Evolutionary conservation across 306 rosid species (phyloP).

Genomic region (Cicer chorassanicum): DNA sequence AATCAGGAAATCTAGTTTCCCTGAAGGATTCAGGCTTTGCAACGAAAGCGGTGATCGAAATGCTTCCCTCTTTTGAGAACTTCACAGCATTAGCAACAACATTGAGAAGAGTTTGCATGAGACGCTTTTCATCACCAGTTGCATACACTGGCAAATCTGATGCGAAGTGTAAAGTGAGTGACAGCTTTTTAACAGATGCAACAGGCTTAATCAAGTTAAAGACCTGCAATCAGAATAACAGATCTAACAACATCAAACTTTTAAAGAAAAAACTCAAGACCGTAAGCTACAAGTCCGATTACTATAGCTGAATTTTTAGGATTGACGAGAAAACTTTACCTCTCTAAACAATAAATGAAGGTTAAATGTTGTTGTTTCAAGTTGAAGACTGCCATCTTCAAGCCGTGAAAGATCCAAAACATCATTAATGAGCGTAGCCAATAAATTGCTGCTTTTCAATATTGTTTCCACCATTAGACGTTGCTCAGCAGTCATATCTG

Average conservation of each 20-base stretch:
- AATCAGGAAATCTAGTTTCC: constrained; percentile 76
- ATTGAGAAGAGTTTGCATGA: constrained; percentile 84
- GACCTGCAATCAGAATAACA: constrained; percentile 65
- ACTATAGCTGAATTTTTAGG: constrained; percentile 3
- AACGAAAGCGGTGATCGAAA: constrained; percentile 66
- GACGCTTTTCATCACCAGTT: constrained; percentile 87
- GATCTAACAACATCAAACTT: constrained; percentile 41
- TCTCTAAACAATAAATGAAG: constrained; percentile 85
- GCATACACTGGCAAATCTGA: constrained; percentile 80
- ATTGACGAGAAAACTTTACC: constrained; percentile 51
- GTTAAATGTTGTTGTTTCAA: constrained; percentile 72
- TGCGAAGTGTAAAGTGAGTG: constrained; percentile 61
- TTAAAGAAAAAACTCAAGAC: constrained; percentile 40
- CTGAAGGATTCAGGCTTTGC: constrained; percentile 79
- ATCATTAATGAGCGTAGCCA: constrained; percentile 90
- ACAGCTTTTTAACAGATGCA: constrained; percentile 82
- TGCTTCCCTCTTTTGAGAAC: constrained; percentile 88
- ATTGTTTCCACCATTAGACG: constrained; percentile 95
- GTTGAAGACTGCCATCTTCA: constrained; percentile 96
- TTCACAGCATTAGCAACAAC: constrained; percentile 96
- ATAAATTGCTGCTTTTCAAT: constrained; percentile 87
- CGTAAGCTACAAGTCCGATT: constrained; percentile 21
- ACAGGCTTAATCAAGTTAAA: constrained; percentile 84
- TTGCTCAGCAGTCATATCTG: constrained; percentile 88
- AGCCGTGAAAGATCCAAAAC: constrained; percentile 97